Evolutionary conservation across 352 stramenopile species (phyloP).

Genomic region (Pythium scleroteichum): DNA sequence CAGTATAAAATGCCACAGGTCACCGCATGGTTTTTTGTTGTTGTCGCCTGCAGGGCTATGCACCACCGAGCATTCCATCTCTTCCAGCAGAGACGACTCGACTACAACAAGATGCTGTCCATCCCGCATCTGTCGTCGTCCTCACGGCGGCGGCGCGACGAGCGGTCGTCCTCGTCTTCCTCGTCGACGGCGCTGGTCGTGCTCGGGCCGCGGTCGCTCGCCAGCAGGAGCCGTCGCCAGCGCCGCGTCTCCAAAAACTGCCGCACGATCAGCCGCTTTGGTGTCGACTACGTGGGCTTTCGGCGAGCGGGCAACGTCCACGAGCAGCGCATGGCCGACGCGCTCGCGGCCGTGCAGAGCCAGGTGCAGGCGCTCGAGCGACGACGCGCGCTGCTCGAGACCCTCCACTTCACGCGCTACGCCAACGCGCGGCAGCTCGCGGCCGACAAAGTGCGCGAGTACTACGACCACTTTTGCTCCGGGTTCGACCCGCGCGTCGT

Average conservation of each 20-base stretch:
- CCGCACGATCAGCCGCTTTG: conserved; percentile 36
- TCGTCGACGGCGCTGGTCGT: neutral
- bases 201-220: neutral
- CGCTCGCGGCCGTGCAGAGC: conserved; percentile 35
- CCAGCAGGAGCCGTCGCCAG: neutral
- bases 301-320: conserved; percentile 30
- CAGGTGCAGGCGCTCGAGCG: conserved; percentile 51
- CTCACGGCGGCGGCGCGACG: conserved; percentile 10
- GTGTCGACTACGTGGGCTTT: conserved; percentile 34
- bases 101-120: conserved; percentile 23
- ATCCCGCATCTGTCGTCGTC: conserved; percentile 35
- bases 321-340: conserved; percentile 32
- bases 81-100: too few species aligned
- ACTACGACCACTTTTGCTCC: conserved; percentile 49
- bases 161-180: too few species aligned
- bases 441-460: conserved; percentile 40
- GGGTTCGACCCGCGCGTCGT: conserved; percentile 44
- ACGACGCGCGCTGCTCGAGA: conserved; percentile 42
- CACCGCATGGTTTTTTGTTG: too few species aligned
- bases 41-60: too few species aligned
- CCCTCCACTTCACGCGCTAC: conserved; percentile 41
- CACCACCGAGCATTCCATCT: too few species aligned
- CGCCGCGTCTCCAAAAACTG: conserved; percentile 44
- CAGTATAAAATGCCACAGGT: too few species aligned
- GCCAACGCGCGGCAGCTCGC: conserved; percentile 45